Conservation (phyloP, 202 grass and related monocot species). For the Eragrostis tef region DNA sequence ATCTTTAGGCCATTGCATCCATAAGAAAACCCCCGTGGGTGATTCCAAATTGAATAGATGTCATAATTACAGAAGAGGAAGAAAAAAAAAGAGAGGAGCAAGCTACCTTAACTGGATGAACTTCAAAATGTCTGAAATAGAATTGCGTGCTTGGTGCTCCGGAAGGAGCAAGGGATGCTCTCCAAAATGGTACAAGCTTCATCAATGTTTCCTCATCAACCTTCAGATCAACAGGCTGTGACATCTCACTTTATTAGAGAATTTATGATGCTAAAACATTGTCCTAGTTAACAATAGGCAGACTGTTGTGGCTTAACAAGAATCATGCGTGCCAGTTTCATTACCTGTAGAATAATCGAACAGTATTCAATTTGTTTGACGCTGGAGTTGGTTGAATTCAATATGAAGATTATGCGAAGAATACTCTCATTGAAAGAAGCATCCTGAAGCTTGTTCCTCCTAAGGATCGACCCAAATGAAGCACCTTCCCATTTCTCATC, state of each 20-base stretch:
- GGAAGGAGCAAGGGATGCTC: conserved; percentile 71
- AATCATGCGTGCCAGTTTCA: conserved; percentile 16
- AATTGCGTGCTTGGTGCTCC: conserved; percentile 62
- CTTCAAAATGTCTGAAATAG: conserved; percentile 87
- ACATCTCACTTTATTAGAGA: conserved; percentile 48
- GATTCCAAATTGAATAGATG: conserved; percentile 32
- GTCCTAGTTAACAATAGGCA: conserved; percentile 32
- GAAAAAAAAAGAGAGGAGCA: conserved; percentile 38
- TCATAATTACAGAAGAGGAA: conserved; percentile 34
- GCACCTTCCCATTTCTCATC: conserved; percentile 90
- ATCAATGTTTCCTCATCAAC: conserved; percentile 87
- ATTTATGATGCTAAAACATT: conserved; percentile 38
- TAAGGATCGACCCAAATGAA: conserved; percentile 73
- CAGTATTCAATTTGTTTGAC: conserved; percentile 87
- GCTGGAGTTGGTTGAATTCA: conserved; percentile 59
- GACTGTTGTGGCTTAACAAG: conserved; percentile 8
- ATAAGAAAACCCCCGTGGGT: conserved; percentile 16
- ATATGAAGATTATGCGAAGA: conserved; percentile 58
- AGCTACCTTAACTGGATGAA: conserved; percentile 86
- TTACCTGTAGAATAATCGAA: conserved; percentile 81
- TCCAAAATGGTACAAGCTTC: conserved; percentile 92
- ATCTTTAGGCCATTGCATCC: conserved; percentile 66
- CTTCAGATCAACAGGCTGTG: conserved; percentile 81
- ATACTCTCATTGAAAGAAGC: conserved; percentile 61
- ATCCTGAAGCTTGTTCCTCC: conserved; percentile 69